phyloP scores from a whole-genome alignment of 805 yeast species.

The Pichia insulana region DNA sequence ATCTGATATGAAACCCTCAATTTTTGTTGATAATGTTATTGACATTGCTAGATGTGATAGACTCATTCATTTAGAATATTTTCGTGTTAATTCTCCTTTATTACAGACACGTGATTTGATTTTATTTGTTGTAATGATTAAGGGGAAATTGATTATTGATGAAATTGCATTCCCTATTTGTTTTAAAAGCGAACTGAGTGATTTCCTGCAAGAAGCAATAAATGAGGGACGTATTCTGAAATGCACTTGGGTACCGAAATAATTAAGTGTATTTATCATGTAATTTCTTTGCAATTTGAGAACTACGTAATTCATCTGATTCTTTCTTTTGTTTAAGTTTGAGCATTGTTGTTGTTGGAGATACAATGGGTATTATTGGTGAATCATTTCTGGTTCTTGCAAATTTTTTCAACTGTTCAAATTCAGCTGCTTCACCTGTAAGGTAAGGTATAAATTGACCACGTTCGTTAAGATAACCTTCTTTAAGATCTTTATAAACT shows the following conservation, averaged over 20 bases:
- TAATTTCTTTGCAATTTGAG: too few species aligned
- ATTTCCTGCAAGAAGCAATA: background rate
- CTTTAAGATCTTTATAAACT: constrained; percentile 25
- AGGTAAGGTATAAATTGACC: constrained; percentile 46
- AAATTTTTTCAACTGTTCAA: constrained; percentile 38
- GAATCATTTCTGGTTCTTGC: constrained; percentile 23
- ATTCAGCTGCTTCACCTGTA: constrained; percentile 49
- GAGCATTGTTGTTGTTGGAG: constrained; percentile 39
- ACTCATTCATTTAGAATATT: background rate
- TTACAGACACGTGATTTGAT: background rate
- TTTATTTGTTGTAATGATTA: background rate
- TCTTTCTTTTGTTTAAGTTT: constrained; percentile 29
- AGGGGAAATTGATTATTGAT: background rate
- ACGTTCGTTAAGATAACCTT: constrained; percentile 28
- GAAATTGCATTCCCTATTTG: background rate
- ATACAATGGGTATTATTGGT: constrained; percentile 16
- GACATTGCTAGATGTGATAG: background rate
- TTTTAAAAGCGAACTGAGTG: background rate
- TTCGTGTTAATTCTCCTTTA: background rate
- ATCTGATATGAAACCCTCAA: too few species aligned
- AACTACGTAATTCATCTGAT: constrained; percentile 19
- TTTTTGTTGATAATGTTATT: background rate
- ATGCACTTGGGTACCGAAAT: background rate
- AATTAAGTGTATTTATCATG: too few species aligned
- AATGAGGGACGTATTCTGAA: background rate